Base-by-base conservation (phyloP, 108 stramenopile genomes). In the Stephanodiscus minutulus region DNA sequence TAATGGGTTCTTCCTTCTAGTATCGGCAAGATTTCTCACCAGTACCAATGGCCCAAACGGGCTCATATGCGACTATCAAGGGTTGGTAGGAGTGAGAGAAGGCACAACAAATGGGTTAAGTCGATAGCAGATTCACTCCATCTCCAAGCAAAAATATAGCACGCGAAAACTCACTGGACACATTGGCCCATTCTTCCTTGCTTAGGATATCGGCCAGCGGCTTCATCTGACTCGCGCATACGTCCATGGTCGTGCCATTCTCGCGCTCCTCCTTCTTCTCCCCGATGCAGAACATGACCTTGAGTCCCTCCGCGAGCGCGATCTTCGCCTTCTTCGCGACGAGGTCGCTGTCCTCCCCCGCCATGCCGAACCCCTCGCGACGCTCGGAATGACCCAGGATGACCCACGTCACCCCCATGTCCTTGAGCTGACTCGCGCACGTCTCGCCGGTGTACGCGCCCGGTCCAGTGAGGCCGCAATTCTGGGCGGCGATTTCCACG, bases 361-460 rank as follows among this genome's bases (percentile, higher is more conserved):
- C 89, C 94, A 95, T 95, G 31, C 96, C 88, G 70, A 96, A 88
- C 25, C 91, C 95, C 76, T 93, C 90, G 44, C 99, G 93, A 52
- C 99, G 94, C 73, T 99, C 99, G 13, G 90, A 92, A 86, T 99
- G 99, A 36, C 99, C 99, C 27, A 98, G 76, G 64, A 99, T 96
- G 39, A 96, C 96, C 98, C 98, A 99, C 29, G 91, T 85, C 36
- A 97, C 83, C 13, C 99, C 99, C 73, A 96, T 77, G 72, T 98
- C 98, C 82, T 86, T 93, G 46, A 97, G 79, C 78, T 90, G 88
- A 37, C 70, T 69, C 2, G 96, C 97, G 52, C 86, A 81, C 64
- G 96, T 71, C 84, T 99, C 98, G 50, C 99, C 99, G 36, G 99
- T 99, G 85, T 83, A 97, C 17, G 99, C 99, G 39, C 99, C 99